phyloP scores from a whole-genome alignment of 305 asterid genomes.

The Fraxinus paxiana region DNA sequence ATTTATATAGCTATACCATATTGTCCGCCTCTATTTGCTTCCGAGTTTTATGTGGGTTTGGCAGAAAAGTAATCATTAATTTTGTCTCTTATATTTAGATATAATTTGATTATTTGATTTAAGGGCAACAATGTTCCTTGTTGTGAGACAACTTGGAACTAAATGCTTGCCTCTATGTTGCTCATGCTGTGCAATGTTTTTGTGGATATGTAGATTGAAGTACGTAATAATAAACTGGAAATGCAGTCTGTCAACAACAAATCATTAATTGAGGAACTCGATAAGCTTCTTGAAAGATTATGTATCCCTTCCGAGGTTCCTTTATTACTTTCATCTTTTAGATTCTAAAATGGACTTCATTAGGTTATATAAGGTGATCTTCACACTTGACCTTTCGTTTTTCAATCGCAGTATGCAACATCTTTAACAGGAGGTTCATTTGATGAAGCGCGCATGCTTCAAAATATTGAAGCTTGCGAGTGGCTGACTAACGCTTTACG shows the following conservation, averaged over 20 bases:
- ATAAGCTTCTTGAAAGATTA: slow-evolving; percentile 84
- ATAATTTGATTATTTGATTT: neutral
- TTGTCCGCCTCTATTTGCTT: slow-evolving; percentile 18
- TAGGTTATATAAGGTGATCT: slow-evolving; percentile 14
- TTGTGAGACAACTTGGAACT: slow-evolving; percentile 1
- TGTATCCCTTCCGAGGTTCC: slow-evolving; percentile 85
- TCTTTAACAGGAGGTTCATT: slow-evolving; percentile 82
- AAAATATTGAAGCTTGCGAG: slow-evolving; percentile 92
- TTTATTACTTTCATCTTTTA: neutral
- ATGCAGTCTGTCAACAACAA: slow-evolving; percentile 95
- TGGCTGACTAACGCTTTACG: slow-evolving; percentile 76
- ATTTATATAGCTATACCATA: slow-evolving; percentile 1
- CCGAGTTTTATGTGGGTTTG: slow-evolving; percentile 9
- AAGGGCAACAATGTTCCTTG: neutral
- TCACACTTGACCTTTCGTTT: neutral
- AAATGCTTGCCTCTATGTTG: slow-evolving; percentile 23
- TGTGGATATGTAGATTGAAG: slow-evolving; percentile 70
- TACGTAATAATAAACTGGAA: slow-evolving; percentile 90
- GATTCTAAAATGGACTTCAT: slow-evolving; percentile 11
- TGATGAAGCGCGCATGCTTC: slow-evolving; percentile 92
- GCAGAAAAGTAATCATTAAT: neutral
- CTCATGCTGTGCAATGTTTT: slow-evolving; percentile 24
- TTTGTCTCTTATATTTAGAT: slow-evolving; percentile 5
- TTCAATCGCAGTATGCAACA: slow-evolving; percentile 65
- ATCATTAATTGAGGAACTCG: slow-evolving; percentile 79